Conservation (phyloP, 805 yeast genomes). For the Maudiozyma saulgeensis region DNA sequence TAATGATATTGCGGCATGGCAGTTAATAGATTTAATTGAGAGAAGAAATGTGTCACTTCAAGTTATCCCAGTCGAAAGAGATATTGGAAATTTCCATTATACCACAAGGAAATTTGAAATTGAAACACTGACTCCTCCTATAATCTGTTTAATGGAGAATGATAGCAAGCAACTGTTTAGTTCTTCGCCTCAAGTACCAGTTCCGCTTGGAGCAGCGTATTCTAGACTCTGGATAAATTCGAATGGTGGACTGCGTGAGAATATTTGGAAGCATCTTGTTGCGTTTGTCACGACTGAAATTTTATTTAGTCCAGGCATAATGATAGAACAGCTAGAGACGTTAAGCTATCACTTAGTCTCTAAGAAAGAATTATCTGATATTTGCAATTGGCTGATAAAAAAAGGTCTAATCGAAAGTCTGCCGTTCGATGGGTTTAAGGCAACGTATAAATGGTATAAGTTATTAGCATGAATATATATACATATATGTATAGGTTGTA, state of each 20-base stretch:
- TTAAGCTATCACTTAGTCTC: conserved; percentile 27
- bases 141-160: conserved; percentile 33
- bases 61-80: conserved; percentile 47
- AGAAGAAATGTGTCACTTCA: conserved; percentile 33
- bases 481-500: not conserved
- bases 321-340: conserved; percentile 15
- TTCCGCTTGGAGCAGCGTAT: conserved; percentile 55
- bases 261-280: conserved; percentile 52
- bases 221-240: conserved; percentile 66
- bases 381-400: conserved; percentile 38
- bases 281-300: conserved; percentile 38
- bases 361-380: conserved; percentile 29
- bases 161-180: conserved; percentile 5
- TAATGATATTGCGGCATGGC: conserved; percentile 53
- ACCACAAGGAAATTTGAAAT: conserved; percentile 69
- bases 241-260: conserved; percentile 46
- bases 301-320: conserved; percentile 48
- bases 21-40: conserved; percentile 48
- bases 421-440: conserved; percentile 17
- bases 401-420: conserved; percentile 18
- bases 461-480: conserved; percentile 4
- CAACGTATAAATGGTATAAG: conserved; percentile 19
- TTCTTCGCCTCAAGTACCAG: conserved; percentile 23
- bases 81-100: conserved; percentile 48
- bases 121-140: conserved; percentile 47